Conservation (phyloP, 768 basidiomycete genomes). For the Pleurotus sapidus region DNA sequence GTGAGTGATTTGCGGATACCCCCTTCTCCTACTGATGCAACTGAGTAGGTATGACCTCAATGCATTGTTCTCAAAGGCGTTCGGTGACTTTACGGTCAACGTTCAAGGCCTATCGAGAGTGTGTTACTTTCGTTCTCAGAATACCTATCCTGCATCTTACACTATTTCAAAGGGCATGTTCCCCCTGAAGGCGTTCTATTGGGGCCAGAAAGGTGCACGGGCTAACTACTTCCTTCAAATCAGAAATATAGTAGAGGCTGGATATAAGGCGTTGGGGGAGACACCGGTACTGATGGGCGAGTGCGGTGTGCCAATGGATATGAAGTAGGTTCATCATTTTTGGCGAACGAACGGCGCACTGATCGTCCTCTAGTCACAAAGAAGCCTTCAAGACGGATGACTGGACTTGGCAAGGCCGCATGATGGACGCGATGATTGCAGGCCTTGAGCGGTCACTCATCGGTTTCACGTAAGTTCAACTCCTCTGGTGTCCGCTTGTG, state of each 20-base stretch:
- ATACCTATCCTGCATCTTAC: neutral
- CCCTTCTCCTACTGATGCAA: neutral
- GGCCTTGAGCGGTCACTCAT: slow-evolving; percentile 75
- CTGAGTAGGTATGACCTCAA: slow-evolving; percentile 84
- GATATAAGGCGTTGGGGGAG: slow-evolving; percentile 71
- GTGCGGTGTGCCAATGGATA: slow-evolving; percentile 94
- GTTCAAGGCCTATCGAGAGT: slow-evolving; percentile 91
- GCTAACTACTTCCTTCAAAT: slow-evolving; percentile 86
- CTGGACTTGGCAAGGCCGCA: slow-evolving; percentile 79
- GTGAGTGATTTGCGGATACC: slow-evolving; percentile 12
- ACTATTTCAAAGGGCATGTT: slow-evolving; percentile 71
- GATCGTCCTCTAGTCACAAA: slow-evolving; percentile 44
- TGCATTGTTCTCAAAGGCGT: slow-evolving; percentile 79
- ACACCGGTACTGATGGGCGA: slow-evolving; percentile 87
- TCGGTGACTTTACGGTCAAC: slow-evolving; percentile 85
- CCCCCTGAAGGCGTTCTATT: slow-evolving; percentile 75
- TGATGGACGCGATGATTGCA: slow-evolving; percentile 94
- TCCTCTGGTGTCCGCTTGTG: neutral
- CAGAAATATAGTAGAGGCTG: slow-evolving; percentile 68
- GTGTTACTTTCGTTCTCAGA: slow-evolving; percentile 16
- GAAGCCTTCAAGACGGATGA: slow-evolving; percentile 71
- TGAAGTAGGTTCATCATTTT: slow-evolving; percentile 64
- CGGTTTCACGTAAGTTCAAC: slow-evolving; percentile 75
- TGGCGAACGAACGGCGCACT: neutral
- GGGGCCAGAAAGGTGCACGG: slow-evolving; percentile 79